A percentile compares a stretch with the other conserved stretches of the same genome.
phyloP scores from a whole-genome alignment of 164 flowering plant genomes.

The Chimonanthus praecox region DNA sequence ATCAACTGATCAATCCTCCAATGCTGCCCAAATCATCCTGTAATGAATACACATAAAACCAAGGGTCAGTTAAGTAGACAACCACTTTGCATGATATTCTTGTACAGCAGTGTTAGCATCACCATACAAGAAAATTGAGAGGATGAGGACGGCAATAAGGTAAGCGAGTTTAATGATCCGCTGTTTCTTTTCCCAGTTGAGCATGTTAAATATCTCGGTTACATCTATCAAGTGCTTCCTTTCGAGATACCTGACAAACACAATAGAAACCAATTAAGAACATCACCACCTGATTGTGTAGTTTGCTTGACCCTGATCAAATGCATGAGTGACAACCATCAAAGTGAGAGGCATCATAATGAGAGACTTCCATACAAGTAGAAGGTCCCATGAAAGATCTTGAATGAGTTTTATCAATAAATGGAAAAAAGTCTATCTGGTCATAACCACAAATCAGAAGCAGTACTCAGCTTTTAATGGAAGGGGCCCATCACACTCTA shows the following conservation, averaged over 20 bases:
- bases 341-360: too few relatives aligned
- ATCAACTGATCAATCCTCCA: slow-evolving; percentile 28
- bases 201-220: slow-evolving; percentile 88
- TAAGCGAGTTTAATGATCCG: slow-evolving; percentile 83
- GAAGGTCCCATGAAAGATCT: too few relatives aligned
- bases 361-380: too few relatives aligned
- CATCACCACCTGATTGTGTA: not conserved
- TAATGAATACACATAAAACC: not conserved
- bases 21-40: slow-evolving; percentile 50
- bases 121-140: slow-evolving; percentile 71
- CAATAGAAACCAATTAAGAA: slow-evolving; percentile 3
- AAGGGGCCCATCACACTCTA: too few relatives aligned
- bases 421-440: too few relatives aligned
- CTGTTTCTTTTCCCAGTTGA: slow-evolving; percentile 74
- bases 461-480: too few relatives aligned
- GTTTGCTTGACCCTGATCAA: not conserved
- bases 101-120: not conserved
- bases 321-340: not conserved
- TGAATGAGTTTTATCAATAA: too few relatives aligned
- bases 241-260: slow-evolving; percentile 47
- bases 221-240: slow-evolving; percentile 74
- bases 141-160: slow-evolving; percentile 51
- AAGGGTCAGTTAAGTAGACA: not conserved
- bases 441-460: too few relatives aligned
- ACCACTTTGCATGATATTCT: not conserved